Conservation (phyloP, 306 rosid species). For the Ammopiptanthus mongolicus region DNA sequence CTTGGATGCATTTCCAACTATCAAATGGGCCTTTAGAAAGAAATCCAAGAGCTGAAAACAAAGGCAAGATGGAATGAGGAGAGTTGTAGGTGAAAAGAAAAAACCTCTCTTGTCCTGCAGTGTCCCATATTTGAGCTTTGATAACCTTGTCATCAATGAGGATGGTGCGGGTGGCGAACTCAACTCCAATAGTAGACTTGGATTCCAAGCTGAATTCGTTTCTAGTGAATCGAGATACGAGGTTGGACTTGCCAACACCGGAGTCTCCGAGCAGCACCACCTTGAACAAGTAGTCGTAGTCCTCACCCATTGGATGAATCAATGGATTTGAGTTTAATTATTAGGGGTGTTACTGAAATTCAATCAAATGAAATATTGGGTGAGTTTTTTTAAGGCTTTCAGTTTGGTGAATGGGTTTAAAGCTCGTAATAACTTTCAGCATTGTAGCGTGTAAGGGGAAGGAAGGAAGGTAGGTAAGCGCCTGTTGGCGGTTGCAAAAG, state of each 20-base stretch:
- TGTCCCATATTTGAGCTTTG: slow-evolving; percentile 91
- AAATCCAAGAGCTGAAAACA: too few relatives aligned
- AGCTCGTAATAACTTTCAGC: not conserved
- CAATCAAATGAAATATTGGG: not conserved
- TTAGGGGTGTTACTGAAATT: not conserved
- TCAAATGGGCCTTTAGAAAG: too few relatives aligned
- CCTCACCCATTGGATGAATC: slow-evolving; percentile 45
- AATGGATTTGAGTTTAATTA: not conserved
- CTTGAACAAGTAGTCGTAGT: slow-evolving; percentile 76
- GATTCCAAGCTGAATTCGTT: slow-evolving; percentile 68
- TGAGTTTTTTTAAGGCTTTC: not conserved
- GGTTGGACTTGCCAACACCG: slow-evolving; percentile 81
- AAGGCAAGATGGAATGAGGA: not conserved
- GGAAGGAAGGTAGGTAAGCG: slow-evolving; percentile 14
- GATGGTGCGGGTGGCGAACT: slow-evolving; percentile 75
- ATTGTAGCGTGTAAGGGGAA: slow-evolving; percentile 1
- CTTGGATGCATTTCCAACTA: too few relatives aligned
- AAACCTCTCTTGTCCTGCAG: slow-evolving; percentile 86
- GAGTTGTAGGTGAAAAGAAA: not conserved
- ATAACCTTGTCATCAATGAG: slow-evolving; percentile 58
- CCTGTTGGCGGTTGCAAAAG: not conserved
- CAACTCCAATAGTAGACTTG: slow-evolving; percentile 79
- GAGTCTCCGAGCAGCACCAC: slow-evolving; percentile 79
- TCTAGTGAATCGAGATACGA: slow-evolving; percentile 63
- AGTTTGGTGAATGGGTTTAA: not conserved